Percentiles rank a stretch among this genome's conserved stretches.
These are phyloP conservation scores for Chloranthus sessilifolius DNA, from an alignment of 164 flowering plant genomes.

Conservation along the genomic window DNA sequence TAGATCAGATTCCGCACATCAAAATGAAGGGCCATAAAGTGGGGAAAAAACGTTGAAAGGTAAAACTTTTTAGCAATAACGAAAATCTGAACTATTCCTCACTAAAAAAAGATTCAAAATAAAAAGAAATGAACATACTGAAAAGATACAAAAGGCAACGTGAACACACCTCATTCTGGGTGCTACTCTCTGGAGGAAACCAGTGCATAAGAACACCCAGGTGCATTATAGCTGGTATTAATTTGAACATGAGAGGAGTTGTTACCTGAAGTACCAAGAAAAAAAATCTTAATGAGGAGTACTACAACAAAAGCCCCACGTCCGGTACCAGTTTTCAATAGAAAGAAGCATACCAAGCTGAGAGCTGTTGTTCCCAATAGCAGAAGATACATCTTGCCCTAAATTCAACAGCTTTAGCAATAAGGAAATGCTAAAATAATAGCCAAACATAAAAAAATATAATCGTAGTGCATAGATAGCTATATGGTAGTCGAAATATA, in stretches of 20 bases:
- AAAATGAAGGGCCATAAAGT: not conserved
- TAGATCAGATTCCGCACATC: not conserved
- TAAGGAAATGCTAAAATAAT: not conserved
- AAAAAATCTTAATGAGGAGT: not conserved
- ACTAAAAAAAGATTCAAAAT: no score
- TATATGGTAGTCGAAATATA: no score
- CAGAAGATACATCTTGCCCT: slow-evolving; percentile 98
- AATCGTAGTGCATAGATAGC: no score
- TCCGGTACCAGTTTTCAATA: not conserved
- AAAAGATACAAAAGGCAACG: not conserved
- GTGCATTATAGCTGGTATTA: slow-evolving; percentile 81
- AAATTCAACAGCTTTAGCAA: slow-evolving; percentile 9
- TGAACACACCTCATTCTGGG: slow-evolving; percentile 54
- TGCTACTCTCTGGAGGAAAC: slow-evolving; percentile 69
- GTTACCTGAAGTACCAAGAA: slow-evolving; percentile 54
- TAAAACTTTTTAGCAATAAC: no score
- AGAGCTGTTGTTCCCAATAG: slow-evolving; percentile 98
- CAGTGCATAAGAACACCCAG: slow-evolving; percentile 88
- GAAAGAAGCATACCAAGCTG: slow-evolving; percentile 62
- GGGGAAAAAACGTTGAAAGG: no score
- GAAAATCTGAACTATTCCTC: no score
- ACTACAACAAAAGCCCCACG: not conserved
- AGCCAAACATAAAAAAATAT: no score
- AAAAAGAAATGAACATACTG: not conserved
- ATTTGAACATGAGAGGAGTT: slow-evolving; percentile 83